These are phyloP conservation scores for Rubroboletus pulcherrimus DNA, from an alignment of 768 basidiomycete species.

Conservation along the genomic window DNA sequence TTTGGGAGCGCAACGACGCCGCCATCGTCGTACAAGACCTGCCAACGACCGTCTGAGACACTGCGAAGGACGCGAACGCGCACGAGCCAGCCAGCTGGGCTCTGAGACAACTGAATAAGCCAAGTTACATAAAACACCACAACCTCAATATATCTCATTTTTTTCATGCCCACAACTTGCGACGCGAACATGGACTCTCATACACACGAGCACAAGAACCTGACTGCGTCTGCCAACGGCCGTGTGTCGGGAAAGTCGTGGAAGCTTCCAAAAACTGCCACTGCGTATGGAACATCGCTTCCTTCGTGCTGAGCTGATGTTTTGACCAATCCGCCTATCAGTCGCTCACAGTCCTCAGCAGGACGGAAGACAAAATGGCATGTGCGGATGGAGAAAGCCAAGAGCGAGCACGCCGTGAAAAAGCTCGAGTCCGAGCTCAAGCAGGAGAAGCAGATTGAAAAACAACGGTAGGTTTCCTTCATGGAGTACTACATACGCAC, in stretches of 20 bases:
- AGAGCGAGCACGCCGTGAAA: slow-evolving; percentile 65
- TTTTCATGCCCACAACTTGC: slow-evolving; percentile 18
- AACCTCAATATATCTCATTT: background rate
- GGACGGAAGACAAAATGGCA: slow-evolving; percentile 71
- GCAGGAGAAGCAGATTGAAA: slow-evolving; percentile 71
- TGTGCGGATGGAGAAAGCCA: slow-evolving; percentile 65
- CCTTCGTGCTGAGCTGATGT: background rate
- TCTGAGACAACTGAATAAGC: slow-evolving; percentile 2
- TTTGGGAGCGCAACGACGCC: slow-evolving; percentile 36
- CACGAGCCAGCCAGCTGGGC: background rate
- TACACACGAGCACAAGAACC: slow-evolving; percentile 21
- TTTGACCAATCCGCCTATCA: slow-evolving; percentile 25
- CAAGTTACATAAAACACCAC: slow-evolving; percentile 23
- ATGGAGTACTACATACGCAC: background rate
- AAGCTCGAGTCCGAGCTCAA: slow-evolving; percentile 69
- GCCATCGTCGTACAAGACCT: slow-evolving; percentile 33
- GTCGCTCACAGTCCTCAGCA: slow-evolving; percentile 63
- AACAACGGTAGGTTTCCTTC: slow-evolving; percentile 44
- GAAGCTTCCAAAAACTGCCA: slow-evolving; percentile 50
- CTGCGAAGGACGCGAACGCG: background rate
- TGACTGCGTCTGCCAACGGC: slow-evolving; percentile 61
- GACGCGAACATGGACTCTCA: background rate
- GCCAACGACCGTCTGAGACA: slow-evolving; percentile 5
- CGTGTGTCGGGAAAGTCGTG: slow-evolving; percentile 69
- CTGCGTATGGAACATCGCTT: slow-evolving; percentile 38